phyloP scores from a whole-genome alignment of 2,329 filamentous ascomycete genomes.

The Nothophaeocryptopus gaeumannii region DNA sequence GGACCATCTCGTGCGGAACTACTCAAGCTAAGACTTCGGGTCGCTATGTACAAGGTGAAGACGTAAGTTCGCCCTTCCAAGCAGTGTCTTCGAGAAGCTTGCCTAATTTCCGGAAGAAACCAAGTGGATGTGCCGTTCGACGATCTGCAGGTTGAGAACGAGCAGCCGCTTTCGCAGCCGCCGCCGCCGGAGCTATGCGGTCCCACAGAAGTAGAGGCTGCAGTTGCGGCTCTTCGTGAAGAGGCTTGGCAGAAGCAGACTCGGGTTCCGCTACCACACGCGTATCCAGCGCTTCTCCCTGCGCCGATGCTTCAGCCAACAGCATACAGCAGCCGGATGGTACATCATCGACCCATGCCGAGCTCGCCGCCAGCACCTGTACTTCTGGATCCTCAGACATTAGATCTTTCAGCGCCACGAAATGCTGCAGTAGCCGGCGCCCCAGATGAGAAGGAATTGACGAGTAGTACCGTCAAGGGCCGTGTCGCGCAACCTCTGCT shows the following conservation, averaged over 20 bases:
- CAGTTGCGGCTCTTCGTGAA: conserved; percentile 22
- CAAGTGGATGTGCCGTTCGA: conserved; percentile 66
- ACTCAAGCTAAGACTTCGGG: conserved; percentile 64
- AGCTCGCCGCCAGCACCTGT: conserved; percentile 17
- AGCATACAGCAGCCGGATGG: conserved; percentile 38
- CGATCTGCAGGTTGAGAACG: conserved; percentile 44
- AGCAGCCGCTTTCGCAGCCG: neutral
- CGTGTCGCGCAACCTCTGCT: conserved; percentile 55
- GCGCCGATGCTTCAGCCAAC: conserved; percentile 42
- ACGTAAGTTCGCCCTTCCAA: conserved; percentile 8
- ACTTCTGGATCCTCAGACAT: too few relatives aligned
- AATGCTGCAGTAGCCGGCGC: neutral
- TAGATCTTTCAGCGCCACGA: too few relatives aligned
- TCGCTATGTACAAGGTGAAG: conserved; percentile 69
- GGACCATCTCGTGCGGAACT: conserved; percentile 55
- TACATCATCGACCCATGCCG: conserved; percentile 24
- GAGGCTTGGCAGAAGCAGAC: neutral
- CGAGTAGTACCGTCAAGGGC: conserved; percentile 49
- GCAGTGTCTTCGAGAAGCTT: neutral
- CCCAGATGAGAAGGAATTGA: conserved; percentile 36
- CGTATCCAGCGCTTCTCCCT: conserved; percentile 30
- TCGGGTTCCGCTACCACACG: neutral
- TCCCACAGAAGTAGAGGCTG: conserved; percentile 23
- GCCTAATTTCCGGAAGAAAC: conserved; percentile 53
- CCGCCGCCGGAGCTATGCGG: neutral